These are phyloP conservation scores for Hortiboletus flavorubellus DNA, from an alignment of 768 basidiomycete genomes.

Conservation along the genomic window DNA sequence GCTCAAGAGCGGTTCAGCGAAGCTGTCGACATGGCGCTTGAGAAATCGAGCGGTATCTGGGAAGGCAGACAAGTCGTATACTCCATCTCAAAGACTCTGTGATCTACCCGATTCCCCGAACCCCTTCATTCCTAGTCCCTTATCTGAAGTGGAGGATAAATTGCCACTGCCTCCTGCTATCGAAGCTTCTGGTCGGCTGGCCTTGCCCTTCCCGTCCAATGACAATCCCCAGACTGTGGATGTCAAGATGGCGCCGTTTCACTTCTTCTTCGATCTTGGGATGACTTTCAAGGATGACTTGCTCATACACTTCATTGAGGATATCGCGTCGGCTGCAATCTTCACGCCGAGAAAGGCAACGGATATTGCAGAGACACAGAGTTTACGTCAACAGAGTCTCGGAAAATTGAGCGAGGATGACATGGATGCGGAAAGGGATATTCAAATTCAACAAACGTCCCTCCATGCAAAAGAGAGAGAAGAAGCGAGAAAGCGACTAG, in stretches of 20 bases:
- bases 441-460: constrained; percentile 25
- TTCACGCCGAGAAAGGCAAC: constrained; percentile 9
- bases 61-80: constrained; percentile 17
- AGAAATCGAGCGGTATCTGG: constrained; percentile 30
- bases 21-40: constrained; percentile 62
- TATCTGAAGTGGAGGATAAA: constrained; percentile 16
- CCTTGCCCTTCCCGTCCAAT: background rate
- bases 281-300: constrained; percentile 37
- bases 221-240: constrained; percentile 17
- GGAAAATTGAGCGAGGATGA: constrained; percentile 13
- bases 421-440: constrained; percentile 12
- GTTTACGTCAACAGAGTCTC: background rate
- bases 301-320: constrained; percentile 48
- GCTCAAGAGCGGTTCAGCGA: constrained; percentile 42
- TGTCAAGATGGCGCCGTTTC: constrained; percentile 56
- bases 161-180: constrained; percentile 14
- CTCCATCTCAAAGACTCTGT: constrained; percentile 14
- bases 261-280: constrained; percentile 72
- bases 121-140: constrained; percentile 19
- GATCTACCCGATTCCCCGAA: constrained; percentile 16
- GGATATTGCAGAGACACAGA: background rate
- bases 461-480: constrained; percentile 27
- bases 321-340: constrained; percentile 28
- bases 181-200: constrained; percentile 14
- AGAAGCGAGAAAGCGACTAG: constrained; percentile 41